Evolutionary conservation across 179 eudicot genomes (phyloP).

Genomic region (Gypsophila paniculata): DNA sequence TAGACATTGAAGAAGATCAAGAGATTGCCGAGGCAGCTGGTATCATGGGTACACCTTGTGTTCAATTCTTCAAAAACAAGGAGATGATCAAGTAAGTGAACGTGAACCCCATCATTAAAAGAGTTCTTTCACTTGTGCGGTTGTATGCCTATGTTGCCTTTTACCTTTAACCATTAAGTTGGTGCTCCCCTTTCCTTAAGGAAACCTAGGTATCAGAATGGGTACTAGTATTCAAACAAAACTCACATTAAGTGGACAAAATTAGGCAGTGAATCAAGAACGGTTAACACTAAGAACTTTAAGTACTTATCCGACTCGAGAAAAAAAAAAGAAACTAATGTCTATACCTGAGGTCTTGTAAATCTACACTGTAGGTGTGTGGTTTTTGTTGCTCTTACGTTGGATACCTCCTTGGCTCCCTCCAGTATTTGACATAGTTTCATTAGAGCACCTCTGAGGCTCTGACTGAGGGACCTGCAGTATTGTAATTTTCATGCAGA

Average conservation of each 20-base stretch:
- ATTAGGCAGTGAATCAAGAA: background rate
- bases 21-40: constrained; percentile 98
- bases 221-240: background rate
- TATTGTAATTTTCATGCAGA: no score
- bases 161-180: background rate
- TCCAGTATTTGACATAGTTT: no score
- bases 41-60: constrained; percentile 97
- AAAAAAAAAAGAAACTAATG: background rate
- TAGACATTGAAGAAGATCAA: constrained; percentile 93
- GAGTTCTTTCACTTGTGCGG: background rate
- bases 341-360: background rate
- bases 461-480: no score
- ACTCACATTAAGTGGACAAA: background rate
- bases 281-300: background rate
- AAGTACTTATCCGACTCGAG: background rate
- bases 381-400: background rate
- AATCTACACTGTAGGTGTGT: background rate
- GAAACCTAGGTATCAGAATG: background rate
- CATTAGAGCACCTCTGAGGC: no score
- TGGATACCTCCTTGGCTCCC: background rate
- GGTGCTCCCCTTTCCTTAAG: background rate
- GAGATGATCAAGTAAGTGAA: constrained; percentile 81
- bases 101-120: constrained; percentile 27
- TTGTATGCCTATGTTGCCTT: background rate
- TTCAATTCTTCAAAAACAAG: constrained; percentile 95